Evolutionary conservation across 805 yeast genomes (phyloP).

Genomic region (Komagataella phaffii): DNA sequence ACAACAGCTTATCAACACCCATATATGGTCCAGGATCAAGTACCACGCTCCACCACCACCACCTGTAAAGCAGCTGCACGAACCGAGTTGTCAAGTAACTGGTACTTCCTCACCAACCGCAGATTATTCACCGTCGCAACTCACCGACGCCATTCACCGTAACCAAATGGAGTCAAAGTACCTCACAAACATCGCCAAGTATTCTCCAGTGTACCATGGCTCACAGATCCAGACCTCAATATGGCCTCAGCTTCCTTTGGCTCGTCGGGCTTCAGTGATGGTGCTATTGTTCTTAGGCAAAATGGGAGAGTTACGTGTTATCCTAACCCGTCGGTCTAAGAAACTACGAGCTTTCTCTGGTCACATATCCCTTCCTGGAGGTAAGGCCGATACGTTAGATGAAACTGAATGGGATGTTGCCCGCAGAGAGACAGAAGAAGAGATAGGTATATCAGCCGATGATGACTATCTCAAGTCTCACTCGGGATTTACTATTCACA

Average conservation of each 20-base stretch:
- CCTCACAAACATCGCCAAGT: slow-evolving; percentile 19
- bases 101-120: background rate
- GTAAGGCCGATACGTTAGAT: slow-evolving; percentile 62
- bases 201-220: slow-evolving; percentile 19
- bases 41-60: background rate
- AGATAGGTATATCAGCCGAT: slow-evolving; percentile 55
- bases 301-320: slow-evolving; percentile 64
- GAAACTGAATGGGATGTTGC: slow-evolving; percentile 65
- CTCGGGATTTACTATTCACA: slow-evolving; percentile 47
- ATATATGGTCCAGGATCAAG: background rate
- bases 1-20: slow-evolving; percentile 1
- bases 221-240: slow-evolving; percentile 18
- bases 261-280: slow-evolving; percentile 70
- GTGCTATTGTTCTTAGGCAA: slow-evolving; percentile 59
- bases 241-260: slow-evolving; percentile 54
- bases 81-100: background rate
- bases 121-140: background rate
- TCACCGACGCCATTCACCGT: background rate
- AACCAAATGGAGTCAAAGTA: slow-evolving; percentile 20
- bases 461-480: slow-evolving; percentile 27
- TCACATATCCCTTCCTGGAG: slow-evolving; percentile 89
- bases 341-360: slow-evolving; percentile 68
- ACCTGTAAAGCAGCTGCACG: background rate
- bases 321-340: slow-evolving; percentile 68
- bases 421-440: slow-evolving; percentile 77